Evolutionary conservation across 805 yeast genomes (phyloP).

Genomic region (Teunomyces lycoperdinae): DNA sequence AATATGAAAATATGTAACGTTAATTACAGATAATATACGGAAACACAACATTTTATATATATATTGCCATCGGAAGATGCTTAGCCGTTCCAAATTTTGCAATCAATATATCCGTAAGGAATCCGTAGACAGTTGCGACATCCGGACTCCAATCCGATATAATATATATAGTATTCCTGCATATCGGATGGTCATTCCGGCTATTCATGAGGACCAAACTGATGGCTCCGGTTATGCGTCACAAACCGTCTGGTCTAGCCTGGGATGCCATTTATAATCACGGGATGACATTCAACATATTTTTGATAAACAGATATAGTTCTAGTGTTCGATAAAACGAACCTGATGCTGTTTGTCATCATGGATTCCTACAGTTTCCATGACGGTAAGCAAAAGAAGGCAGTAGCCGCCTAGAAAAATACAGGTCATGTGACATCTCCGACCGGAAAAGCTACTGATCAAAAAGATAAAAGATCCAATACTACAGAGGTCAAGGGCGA

Average conservation of each 20-base stretch:
- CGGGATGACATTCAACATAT: no score
- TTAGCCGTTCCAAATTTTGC: not conserved
- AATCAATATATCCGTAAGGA: not conserved
- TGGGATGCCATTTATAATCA: no score
- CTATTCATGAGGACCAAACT: not conserved
- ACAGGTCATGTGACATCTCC: not conserved
- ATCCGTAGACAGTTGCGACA: not conserved
- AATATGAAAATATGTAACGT: not conserved
- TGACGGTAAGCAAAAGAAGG: no score
- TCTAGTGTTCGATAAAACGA: no score
- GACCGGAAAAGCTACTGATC: slow-evolving; percentile 2
- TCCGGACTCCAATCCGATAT: not conserved
- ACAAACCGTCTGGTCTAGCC: no score
- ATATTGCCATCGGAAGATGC: not conserved
- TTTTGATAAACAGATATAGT: no score
- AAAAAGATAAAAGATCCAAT: not conserved
- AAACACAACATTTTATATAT: not conserved
- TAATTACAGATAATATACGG: not conserved
- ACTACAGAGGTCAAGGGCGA: no score
- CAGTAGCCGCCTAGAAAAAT: not conserved
- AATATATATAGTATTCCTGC: not conserved
- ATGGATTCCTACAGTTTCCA: no score
- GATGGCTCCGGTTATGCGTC: not conserved
- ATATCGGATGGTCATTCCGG: not conserved
- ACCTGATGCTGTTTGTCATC: no score